These are phyloP conservation scores for Venturia nashicola DNA, from an alignment of 2,329 filamentous ascomycete genomes.

Conservation along the genomic window DNA sequence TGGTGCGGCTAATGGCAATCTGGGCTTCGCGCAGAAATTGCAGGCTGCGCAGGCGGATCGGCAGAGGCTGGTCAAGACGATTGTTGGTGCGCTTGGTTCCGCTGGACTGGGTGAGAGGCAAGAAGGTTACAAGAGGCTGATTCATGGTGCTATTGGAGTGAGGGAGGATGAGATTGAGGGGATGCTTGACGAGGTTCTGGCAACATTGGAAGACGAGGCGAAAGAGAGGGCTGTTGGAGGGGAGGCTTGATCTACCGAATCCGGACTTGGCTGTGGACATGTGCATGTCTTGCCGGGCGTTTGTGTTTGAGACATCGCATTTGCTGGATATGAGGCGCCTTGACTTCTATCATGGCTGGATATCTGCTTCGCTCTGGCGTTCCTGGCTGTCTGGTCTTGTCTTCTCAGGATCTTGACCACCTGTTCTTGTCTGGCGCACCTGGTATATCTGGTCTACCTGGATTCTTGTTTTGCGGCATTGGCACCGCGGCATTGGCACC, in stretches of 20 bases:
- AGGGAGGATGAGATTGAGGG: conserved; percentile 58
- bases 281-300: background rate
- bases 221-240: conserved; percentile 10
- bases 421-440: too few relatives aligned
- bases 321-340: background rate
- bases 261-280: background rate
- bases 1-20: background rate
- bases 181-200: conserved; percentile 39
- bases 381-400: background rate
- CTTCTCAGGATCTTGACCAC: too few relatives aligned
- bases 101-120: conserved; percentile 63
- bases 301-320: background rate
- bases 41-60: conserved; percentile 44
- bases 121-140: conserved; percentile 58
- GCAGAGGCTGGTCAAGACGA: conserved; percentile 50
- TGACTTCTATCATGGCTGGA: background rate
- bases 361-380: background rate
- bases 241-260: background rate
- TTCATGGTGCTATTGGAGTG: conserved; percentile 55
- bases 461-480: too few relatives aligned
- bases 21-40: background rate
- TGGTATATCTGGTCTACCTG: too few relatives aligned
- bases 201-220: conserved; percentile 32
- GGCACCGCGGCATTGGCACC: too few relatives aligned
- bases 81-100: conserved; percentile 54